These are phyloP conservation scores for Camillea tinctor DNA, from an alignment of 2,329 filamentous ascomycete genomes.

Conservation along the genomic window DNA sequence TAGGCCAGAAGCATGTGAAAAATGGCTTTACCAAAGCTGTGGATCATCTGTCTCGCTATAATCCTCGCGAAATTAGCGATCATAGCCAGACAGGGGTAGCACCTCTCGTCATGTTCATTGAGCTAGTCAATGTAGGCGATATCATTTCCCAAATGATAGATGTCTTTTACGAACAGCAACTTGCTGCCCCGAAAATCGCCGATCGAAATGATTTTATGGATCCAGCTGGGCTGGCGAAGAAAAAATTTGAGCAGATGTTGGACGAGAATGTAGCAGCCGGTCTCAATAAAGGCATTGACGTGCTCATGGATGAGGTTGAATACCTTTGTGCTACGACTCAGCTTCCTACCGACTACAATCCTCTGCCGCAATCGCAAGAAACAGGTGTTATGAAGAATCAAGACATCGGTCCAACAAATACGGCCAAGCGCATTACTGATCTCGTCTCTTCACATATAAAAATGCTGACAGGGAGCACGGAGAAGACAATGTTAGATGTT, in stretches of 20 bases:
- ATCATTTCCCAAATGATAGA: slow-evolving; percentile 99
- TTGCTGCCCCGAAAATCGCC: slow-evolving; percentile 76
- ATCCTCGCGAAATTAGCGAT: slow-evolving; percentile 77
- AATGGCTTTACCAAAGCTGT: slow-evolving; percentile 93
- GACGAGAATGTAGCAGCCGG: slow-evolving; percentile 95
- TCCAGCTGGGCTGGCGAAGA: slow-evolving; percentile 89
- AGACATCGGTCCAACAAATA: slow-evolving; percentile 66
- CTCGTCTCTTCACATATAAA: slow-evolving; percentile 85
- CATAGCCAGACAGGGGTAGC: slow-evolving; percentile 74
- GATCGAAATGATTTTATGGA: slow-evolving; percentile 95
- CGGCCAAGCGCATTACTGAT: slow-evolving; percentile 77
- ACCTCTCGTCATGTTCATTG: slow-evolving; percentile 91
- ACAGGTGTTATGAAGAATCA: slow-evolving; percentile 34
- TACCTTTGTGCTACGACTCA: slow-evolving; percentile 91
- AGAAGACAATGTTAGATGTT: slow-evolving; percentile 97
- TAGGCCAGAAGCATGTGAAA: slow-evolving; percentile 85
- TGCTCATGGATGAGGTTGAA: slow-evolving; percentile 97
- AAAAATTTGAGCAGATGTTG: slow-evolving; percentile 97
- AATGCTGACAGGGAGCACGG: slow-evolving; percentile 92
- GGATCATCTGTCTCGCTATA: slow-evolving; percentile 85
- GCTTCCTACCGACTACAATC: slow-evolving; percentile 85
- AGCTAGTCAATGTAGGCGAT: slow-evolving; percentile 96
- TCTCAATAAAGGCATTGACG: slow-evolving; percentile 95
- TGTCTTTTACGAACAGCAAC: slow-evolving; percentile 96
- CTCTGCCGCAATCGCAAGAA: slow-evolving; percentile 42